A percentile compares a stretch with the other conserved stretches of the same genome.
Evolutionary conservation across 1,139 yeast genomes (phyloP).

Genomic region (Zygotorulaspora mrakii): DNA sequence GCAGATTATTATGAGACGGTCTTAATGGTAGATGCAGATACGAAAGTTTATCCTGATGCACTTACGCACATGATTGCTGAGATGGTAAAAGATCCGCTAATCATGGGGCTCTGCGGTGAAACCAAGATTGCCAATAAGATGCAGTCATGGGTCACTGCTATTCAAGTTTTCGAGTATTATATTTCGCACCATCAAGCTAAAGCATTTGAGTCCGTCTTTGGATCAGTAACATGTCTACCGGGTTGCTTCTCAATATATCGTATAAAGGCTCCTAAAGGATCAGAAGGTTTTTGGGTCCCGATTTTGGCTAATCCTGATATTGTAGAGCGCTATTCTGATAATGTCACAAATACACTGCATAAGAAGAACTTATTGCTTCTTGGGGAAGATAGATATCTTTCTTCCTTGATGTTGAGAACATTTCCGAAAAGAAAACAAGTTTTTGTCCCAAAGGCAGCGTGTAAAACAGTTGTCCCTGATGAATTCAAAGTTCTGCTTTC

Average conservation of each 20-base stretch:
- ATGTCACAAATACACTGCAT: constrained; percentile 82
- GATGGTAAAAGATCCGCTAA: constrained; percentile 82
- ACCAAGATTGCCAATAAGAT: constrained; percentile 88
- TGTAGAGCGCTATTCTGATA: constrained; percentile 90
- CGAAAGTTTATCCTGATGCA: constrained; percentile 86
- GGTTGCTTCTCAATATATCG: constrained; percentile 97
- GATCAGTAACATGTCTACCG: constrained; percentile 95
- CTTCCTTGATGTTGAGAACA: constrained; percentile 86
- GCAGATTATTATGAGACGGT: constrained; percentile 82
- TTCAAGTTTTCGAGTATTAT: constrained; percentile 94
- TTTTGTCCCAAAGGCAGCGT: constrained; percentile 93
- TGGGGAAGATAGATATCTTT: constrained; percentile 89
- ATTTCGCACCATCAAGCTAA: constrained; percentile 95
- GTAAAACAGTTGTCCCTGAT: constrained; percentile 91
- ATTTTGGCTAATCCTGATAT: constrained; percentile 93
- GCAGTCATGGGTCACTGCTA: constrained; percentile 87
- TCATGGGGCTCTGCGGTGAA: constrained; percentile 98
- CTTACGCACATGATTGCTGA: constrained; percentile 90
- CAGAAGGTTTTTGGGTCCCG: constrained; percentile 94
- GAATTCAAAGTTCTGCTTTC: constrained; percentile 76
- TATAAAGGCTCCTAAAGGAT: constrained; percentile 87
- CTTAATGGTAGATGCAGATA: constrained; percentile 97
- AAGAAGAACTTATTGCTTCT: constrained; percentile 80
- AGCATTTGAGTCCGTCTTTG: constrained; percentile 94
- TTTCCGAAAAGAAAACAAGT: constrained; percentile 91